Conservation (phyloP, 768 basidiomycete species). For the Russula sp. region DNA sequence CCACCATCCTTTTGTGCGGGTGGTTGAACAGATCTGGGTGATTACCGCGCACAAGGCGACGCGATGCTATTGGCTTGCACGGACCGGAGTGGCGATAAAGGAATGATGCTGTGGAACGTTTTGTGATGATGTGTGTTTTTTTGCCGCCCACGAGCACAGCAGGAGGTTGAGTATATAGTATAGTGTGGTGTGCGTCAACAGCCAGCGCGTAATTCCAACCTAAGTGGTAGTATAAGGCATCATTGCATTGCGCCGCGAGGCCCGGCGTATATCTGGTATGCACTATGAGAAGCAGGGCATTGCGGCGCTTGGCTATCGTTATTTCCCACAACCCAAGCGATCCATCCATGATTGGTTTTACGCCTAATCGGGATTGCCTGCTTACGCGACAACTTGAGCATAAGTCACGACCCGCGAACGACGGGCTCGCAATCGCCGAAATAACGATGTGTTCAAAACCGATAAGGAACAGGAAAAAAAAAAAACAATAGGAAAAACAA, state of each 20-base stretch:
- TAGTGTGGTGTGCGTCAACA: not conserved
- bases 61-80: not conserved
- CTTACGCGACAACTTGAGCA: not conserved
- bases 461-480: not conserved
- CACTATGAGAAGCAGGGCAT: constrained; percentile 2
- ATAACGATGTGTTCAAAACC: not conserved
- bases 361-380: not conserved
- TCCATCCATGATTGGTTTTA: not conserved
- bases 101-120: not conserved
- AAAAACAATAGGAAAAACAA: not conserved
- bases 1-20: not conserved
- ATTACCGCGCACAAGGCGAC: not conserved
- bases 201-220: not conserved
- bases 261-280: not conserved
- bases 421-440: constrained; percentile 12
- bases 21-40: not conserved
- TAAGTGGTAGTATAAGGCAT: constrained; percentile 2
- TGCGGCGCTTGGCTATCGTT: constrained; percentile 8
- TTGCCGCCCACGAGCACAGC: constrained; percentile 1
- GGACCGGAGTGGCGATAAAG: not conserved
- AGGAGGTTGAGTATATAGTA: not conserved
- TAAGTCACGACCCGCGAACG: constrained; percentile 15
- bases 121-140: not conserved
- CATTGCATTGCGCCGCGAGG: constrained; percentile 13
- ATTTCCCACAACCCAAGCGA: not conserved